These are phyloP conservation scores for Novymonas esmeraldas DNA, from an alignment of 208 protist genomes.

Conservation along the genomic window DNA sequence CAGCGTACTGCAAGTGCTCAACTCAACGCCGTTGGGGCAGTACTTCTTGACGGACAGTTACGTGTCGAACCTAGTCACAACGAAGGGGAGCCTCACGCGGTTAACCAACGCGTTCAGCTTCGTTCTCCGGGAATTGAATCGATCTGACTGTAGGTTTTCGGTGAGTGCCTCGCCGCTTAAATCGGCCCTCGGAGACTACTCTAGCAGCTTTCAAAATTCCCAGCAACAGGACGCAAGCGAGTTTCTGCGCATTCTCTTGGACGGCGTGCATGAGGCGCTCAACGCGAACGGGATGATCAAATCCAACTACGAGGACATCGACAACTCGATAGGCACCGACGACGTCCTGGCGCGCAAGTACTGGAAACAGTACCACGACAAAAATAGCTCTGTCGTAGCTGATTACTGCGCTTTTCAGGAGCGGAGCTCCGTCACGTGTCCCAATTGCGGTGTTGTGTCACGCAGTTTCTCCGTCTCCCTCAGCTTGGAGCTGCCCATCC, in stretches of 20 bases:
- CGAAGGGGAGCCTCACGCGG: conserved; percentile 33
- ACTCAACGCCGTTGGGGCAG: conserved; percentile 74
- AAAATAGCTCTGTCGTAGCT: conserved; percentile 94
- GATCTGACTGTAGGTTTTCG: conserved; percentile 43
- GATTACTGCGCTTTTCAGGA: conserved; percentile 87
- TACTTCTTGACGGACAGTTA: conserved; percentile 92
- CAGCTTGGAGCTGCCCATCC: conserved; percentile 82
- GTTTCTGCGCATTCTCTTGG: conserved; percentile 92
- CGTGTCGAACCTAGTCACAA: conserved; percentile 41
- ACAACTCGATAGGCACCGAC: conserved; percentile 77
- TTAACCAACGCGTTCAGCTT: conserved; percentile 70
- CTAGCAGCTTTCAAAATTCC: conserved; percentile 70
- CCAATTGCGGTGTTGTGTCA: conserved; percentile 63
- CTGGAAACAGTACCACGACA: conserved; percentile 77
- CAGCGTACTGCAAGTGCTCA: conserved; percentile 84
- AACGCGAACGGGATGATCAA: conserved; percentile 67
- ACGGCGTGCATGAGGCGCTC: conserved; percentile 91
- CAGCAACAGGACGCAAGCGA: conserved; percentile 94
- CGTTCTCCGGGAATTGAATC: conserved; percentile 84
- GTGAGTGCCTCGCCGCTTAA: conserved; percentile 89
- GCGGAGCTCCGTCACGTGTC: conserved; percentile 68
- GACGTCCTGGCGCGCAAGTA: conserved; percentile 69
- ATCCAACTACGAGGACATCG: conserved; percentile 46
- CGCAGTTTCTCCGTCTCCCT: conserved; percentile 58
- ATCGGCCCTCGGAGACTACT: conserved; percentile 61